These are phyloP conservation scores for Pythium utonaiense DNA, from an alignment of 352 stramenopile species.

Conservation along the genomic window DNA sequence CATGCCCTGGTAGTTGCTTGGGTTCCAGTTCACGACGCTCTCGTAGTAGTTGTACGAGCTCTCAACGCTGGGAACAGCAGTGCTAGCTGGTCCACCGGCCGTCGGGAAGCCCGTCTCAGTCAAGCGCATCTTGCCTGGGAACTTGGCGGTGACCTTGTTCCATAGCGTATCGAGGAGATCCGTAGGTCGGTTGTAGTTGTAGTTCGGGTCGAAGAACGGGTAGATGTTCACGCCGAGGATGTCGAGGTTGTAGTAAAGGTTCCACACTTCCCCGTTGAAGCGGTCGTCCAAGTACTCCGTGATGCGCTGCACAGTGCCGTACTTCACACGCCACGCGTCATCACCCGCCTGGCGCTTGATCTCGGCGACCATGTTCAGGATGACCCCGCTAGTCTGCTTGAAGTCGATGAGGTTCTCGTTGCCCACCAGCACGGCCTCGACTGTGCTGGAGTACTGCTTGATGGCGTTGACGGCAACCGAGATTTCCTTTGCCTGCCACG, in stretches of 20 bases:
- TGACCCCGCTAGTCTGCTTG: slow-evolving; percentile 10
- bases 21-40: slow-evolving; percentile 27
- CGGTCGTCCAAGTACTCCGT: slow-evolving; percentile 25
- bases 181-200: slow-evolving; percentile 19
- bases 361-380: slow-evolving; percentile 29
- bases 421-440: slow-evolving; percentile 47
- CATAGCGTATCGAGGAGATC: slow-evolving; percentile 25
- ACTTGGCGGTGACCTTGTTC: slow-evolving; percentile 25
- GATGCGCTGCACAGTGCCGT: slow-evolving; percentile 44
- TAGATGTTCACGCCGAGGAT: slow-evolving; percentile 39
- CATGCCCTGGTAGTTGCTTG: slow-evolving; percentile 4
- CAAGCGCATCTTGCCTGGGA: slow-evolving; percentile 27
- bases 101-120: slow-evolving; percentile 35
- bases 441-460: slow-evolving; percentile 36
- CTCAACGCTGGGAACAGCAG: slow-evolving; percentile 18
- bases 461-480: slow-evolving; percentile 36
- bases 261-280: slow-evolving; percentile 15
- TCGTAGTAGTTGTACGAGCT: slow-evolving; percentile 30
- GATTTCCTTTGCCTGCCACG: slow-evolving; percentile 39
- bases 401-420: slow-evolving; percentile 33
- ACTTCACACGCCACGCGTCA: slow-evolving; percentile 39
- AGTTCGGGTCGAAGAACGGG: slow-evolving; percentile 34
- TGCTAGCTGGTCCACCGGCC: slow-evolving; percentile 13
- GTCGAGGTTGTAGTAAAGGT: slow-evolving; percentile 16
- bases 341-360: slow-evolving; percentile 22